A percentile compares a stretch with the other conserved stretches of the same genome.
Conservation (phyloP, 306 rosid species). For the Trifolium fragiferum region DNA sequence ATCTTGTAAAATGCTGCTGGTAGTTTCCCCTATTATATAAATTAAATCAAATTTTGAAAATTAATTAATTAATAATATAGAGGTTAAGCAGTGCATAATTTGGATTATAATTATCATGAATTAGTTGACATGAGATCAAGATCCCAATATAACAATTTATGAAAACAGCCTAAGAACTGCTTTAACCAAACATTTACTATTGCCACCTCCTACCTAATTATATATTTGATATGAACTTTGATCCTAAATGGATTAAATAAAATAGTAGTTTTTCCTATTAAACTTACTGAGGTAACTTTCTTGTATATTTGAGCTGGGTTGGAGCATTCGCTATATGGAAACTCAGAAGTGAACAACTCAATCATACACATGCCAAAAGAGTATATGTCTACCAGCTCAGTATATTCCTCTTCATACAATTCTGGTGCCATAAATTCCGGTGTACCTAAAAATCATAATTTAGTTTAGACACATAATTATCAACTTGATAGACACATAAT, state of each 20-base stretch:
- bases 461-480: too few relatives aligned
- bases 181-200: too few relatives aligned
- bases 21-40: conserved; percentile 60
- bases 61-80: too few relatives aligned
- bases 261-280: background rate
- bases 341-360: conserved; percentile 85
- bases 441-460: conserved; percentile 65
- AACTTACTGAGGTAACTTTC: conserved; percentile 83
- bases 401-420: conserved; percentile 86
- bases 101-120: too few relatives aligned
- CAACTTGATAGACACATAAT: background rate
- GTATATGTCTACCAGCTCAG: conserved; percentile 81
- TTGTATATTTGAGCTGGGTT: conserved; percentile 97
- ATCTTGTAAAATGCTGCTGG: conserved; percentile 74
- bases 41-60: too few relatives aligned
- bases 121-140: too few relatives aligned
- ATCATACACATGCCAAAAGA: conserved; percentile 93
- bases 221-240: background rate
- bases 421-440: conserved; percentile 99
- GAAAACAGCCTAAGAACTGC: too few relatives aligned
- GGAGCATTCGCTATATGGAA: conserved; percentile 83
- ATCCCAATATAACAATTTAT: too few relatives aligned
- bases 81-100: too few relatives aligned
- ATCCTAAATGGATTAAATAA: background rate
- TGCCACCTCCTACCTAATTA: background rate